Evolutionary conservation across 2,329 filamentous ascomycete genomes (phyloP), one percentile per base, ranked within the genome.

Genomic region (Alternaria angustiovoidea): DNA sequence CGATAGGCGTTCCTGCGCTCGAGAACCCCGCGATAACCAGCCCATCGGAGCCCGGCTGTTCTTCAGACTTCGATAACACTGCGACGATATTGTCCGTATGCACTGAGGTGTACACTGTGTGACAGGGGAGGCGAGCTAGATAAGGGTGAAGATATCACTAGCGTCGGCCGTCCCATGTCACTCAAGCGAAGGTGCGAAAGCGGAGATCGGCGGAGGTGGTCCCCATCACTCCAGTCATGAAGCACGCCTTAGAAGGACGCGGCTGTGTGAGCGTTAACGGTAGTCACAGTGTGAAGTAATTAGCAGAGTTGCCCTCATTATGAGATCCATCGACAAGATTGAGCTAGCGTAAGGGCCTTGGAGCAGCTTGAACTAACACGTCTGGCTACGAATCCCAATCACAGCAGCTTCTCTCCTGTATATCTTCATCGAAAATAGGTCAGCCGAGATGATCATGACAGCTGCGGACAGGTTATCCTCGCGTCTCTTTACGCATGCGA

Each of bases 401-500:
- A 20, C 24, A 41, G 6, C 34, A 38, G 36, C n/a, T 38, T 38
- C 3, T 38, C 38, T 28, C 34, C 24, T 34, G 11, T 20, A 18
- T 20, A n/a, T 41, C 26, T 38, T 36, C 48, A 38, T 5, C 18
- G 2, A 32, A 16, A 12, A 32, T 2, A 30, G 8, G 38, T 5
- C 5, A 16, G 12, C 8, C 14, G 8, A 30, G 24, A 39, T 5
- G 18, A 41, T 11, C 0, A 54, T 58, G 42, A 16, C 5, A 28
- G 16, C 16, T 11, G 8, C 26, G n/a, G 42, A 4, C 16, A 18
- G 22, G 18, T 14, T 11, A 9, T 20, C 22, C 14, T 30, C 38
- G 12, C 47, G 59, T 69, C 72, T 86, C 0, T 84, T 85, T 63
- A 79, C 75, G 1, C 75, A 85, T 64, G 83, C 81, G 8, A 85